Percentiles rank a stretch among this genome's conserved stretches.
Conservation (phyloP, 257 asterid species). For the Solanum sitiens region DNA sequence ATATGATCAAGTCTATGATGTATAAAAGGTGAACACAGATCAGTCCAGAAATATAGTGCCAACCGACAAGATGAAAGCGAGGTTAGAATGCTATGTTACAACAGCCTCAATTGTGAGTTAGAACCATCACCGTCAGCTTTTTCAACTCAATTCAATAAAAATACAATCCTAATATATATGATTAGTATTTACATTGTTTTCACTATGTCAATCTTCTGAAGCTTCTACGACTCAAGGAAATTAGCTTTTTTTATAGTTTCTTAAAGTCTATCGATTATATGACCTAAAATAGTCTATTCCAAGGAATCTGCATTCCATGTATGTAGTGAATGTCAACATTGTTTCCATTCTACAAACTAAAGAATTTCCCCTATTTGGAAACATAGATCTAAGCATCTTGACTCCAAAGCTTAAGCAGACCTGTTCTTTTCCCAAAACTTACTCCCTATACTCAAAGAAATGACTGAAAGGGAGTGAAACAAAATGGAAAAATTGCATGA, state of each 20-base stretch:
- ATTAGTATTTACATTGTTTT: not conserved
- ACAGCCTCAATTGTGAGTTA: not conserved
- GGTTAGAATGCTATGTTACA: not conserved
- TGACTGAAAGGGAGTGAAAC: not conserved
- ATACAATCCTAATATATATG: not conserved
- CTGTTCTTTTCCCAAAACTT: not conserved
- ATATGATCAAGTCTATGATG: not conserved
- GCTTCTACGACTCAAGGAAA: not conserved
- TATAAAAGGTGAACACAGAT: not conserved
- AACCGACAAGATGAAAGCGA: not conserved
- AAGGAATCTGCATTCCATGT: not conserved
- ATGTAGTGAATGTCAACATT: not conserved
- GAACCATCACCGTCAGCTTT: not conserved
- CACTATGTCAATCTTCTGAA: not conserved
- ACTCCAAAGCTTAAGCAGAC: not conserved
- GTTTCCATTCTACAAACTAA: not conserved
- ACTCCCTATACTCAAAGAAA: not conserved
- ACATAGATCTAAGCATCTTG: not conserved
- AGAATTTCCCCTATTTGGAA: not conserved
- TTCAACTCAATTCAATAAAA: not conserved
- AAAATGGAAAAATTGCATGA: not conserved
- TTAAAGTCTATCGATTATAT: not conserved
- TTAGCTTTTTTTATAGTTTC: not conserved
- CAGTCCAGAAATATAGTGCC: not conserved
- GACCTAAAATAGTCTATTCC: not conserved